A percentile compares a stretch with the other conserved stretches of the same genome.
Conservation (phyloP, 345 rosid species). For the Eucalyptus cladocalyx region DNA sequence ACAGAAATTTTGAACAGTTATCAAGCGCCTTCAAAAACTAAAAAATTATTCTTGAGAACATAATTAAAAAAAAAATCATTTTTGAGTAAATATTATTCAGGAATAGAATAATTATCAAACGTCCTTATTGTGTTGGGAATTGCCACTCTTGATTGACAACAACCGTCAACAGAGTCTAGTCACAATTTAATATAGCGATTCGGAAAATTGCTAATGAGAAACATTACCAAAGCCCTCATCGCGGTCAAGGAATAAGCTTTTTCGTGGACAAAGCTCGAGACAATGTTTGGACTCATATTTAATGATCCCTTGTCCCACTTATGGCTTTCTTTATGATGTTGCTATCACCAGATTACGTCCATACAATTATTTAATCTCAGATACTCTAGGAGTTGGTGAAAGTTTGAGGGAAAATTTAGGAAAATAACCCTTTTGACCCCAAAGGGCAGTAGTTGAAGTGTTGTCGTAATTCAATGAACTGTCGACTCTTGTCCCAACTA, state of each 20-base stretch:
- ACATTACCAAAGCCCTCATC: background rate
- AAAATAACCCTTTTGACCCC: background rate
- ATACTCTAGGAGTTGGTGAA: background rate
- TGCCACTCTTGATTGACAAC: background rate
- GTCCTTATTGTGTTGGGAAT: background rate
- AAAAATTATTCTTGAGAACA: rapidly evolving
- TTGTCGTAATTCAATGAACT: background rate
- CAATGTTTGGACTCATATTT: background rate
- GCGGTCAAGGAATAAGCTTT: background rate
- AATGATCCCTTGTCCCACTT: background rate
- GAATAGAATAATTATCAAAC: rapidly evolving
- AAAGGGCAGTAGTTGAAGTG: background rate
- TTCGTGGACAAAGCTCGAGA: background rate
- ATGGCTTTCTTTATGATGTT: background rate
- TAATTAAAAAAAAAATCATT: too few species aligned
- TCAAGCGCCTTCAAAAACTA: rapidly evolving
- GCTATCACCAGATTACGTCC: background rate
- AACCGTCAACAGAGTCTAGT: background rate
- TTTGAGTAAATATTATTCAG: rapidly evolving
- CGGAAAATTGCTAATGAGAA: background rate
- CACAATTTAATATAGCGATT: background rate
- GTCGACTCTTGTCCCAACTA: background rate
- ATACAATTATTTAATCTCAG: background rate
- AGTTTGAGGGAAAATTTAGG: background rate
- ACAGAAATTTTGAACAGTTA: too few species aligned